phyloP scores from a whole-genome alignment of 495 filamentous ascomycete species.

The Penicillium parvum region DNA sequence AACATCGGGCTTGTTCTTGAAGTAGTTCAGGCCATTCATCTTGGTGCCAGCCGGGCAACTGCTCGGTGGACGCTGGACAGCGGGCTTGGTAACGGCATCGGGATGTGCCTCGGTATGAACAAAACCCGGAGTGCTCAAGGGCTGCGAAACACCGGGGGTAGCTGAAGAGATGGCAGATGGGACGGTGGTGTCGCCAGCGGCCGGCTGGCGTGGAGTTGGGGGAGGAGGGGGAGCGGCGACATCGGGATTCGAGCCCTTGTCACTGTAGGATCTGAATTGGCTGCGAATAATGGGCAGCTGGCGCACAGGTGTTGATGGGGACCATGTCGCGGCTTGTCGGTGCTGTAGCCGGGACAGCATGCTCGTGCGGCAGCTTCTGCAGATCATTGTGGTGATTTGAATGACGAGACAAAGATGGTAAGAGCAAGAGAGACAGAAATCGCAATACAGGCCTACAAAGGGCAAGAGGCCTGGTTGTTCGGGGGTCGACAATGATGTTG shows the following conservation, averaged over 20 bases:
- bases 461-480: constrained; percentile 2
- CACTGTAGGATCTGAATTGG: constrained; percentile 38
- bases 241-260: constrained; percentile 34
- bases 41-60: constrained; percentile 65
- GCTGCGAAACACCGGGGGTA: constrained; percentile 44
- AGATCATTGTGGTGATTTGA: constrained; percentile 37
- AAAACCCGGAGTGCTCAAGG: constrained; percentile 40
- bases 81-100: constrained; percentile 22
- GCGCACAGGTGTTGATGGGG: constrained; percentile 27
- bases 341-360: constrained; percentile 38
- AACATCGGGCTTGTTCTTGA: constrained; percentile 70
- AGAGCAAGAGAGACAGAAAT: too few relatives aligned
- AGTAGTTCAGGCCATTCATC: constrained; percentile 78
- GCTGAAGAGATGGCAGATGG: constrained; percentile 42
- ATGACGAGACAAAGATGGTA: neutral
- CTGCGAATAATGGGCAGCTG: constrained; percentile 27
- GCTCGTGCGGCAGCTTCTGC: constrained; percentile 43
- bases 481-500: constrained; percentile 6
- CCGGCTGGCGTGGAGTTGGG: constrained; percentile 48
- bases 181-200: constrained; percentile 30
- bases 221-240: constrained; percentile 48
- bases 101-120: constrained; percentile 30
- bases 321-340: constrained; percentile 27
- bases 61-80: constrained; percentile 32
- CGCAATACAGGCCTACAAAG: neutral